A percentile compares a stretch with the other conserved stretches of the same genome.
Conservation (phyloP, 371 early-diverging fungal genomes). For the Rhizomucor pusillus region DNA sequence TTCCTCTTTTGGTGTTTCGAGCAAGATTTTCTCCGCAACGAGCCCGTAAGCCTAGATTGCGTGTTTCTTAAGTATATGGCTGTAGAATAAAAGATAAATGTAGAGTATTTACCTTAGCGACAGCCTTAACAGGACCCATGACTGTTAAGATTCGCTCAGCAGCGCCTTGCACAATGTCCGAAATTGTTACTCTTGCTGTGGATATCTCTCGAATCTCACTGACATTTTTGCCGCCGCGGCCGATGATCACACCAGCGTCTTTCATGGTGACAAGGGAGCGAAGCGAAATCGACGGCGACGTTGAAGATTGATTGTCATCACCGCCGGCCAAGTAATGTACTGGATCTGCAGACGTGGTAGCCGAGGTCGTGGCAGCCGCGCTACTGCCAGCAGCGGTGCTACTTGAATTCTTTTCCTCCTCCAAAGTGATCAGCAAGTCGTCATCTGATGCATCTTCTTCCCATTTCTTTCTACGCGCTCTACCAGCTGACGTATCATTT, state of each 20-base stretch:
- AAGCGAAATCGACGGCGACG: conserved; percentile 34
- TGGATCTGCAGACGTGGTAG: background rate
- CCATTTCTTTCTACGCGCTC: conserved; percentile 18
- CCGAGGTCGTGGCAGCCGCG: conserved; percentile 3
- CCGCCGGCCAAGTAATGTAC: too few relatives aligned
- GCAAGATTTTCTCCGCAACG: conserved; percentile 66
- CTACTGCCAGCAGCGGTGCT: background rate
- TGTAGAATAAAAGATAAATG: background rate
- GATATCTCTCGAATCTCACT: conserved; percentile 75
- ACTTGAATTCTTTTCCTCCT: conserved; percentile 3
- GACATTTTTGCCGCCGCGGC: conserved; percentile 79
- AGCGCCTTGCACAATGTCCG: conserved; percentile 75
- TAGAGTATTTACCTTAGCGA: conserved; percentile 59
- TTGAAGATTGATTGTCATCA: background rate
- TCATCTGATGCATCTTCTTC: conserved; percentile 21
- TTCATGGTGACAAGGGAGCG: conserved; percentile 78
- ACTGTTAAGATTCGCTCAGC: conserved; percentile 75
- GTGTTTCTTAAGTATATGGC: background rate
- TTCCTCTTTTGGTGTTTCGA: conserved; percentile 39
- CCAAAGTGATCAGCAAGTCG: conserved; percentile 19
- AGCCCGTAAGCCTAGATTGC: conserved; percentile 62
- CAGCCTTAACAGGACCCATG: conserved; percentile 67
- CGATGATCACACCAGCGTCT: conserved; percentile 86
- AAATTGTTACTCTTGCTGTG: conserved; percentile 75
- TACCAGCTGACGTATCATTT: conserved; percentile 3